Conservation (phyloP, 768 basidiomycete species). For the Sporobolomyces roseus region DNA sequence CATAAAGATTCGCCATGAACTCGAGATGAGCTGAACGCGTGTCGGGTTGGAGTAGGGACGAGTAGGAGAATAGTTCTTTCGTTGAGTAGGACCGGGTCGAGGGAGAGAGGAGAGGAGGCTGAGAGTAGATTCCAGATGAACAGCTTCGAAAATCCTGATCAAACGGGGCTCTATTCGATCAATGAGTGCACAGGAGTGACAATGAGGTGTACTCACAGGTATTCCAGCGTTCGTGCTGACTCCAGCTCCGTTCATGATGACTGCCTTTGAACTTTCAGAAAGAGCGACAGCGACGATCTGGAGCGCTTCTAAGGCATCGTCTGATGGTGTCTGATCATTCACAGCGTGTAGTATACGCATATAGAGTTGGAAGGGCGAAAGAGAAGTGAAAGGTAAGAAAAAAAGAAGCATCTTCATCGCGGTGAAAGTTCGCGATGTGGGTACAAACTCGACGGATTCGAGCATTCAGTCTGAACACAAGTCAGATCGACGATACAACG, state of each 20-base stretch:
- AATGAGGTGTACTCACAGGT: conserved; percentile 61
- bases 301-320: conserved; percentile 14
- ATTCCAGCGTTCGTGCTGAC: conserved; percentile 96
- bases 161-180: not conserved
- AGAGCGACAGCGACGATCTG: conserved; percentile 68
- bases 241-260: conserved; percentile 91
- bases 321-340: not conserved
- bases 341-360: conserved; percentile 6
- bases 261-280: conserved; percentile 74
- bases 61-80: conserved; percentile 20
- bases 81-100: conserved; percentile 72
- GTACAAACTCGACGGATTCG: too few relatives aligned
- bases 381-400: not conserved
- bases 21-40: conserved; percentile 10
- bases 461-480: too few relatives aligned
- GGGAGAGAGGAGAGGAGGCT: conserved; percentile 82
- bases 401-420: not conserved
- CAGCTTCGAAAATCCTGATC: conserved; percentile 83
- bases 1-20: conserved; percentile 11
- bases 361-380: not conserved
- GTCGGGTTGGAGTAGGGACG: not conserved
- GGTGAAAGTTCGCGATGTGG: not conserved
- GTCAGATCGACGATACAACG: too few relatives aligned
- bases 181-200: too few relatives aligned
- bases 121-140: conserved; percentile 79